phyloP scores from a whole-genome alignment of 352 stramenopile genomes.

The Halophytophthora polymorphica region DNA sequence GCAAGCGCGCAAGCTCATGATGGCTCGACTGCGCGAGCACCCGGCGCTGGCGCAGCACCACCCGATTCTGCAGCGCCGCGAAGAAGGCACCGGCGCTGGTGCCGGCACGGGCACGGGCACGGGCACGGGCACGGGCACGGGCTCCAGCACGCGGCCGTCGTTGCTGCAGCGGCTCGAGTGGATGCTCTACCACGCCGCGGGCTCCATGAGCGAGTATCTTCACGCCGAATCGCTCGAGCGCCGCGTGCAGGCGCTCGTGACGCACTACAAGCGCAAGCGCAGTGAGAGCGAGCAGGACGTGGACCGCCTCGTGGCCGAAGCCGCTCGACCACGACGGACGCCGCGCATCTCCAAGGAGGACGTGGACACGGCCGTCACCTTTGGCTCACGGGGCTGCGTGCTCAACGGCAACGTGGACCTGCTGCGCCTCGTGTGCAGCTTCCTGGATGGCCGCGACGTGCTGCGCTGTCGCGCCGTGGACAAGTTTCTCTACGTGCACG shows the following conservation, averaged over 20 bases:
- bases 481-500: constrained; percentile 46
- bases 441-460: constrained; percentile 47
- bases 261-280: constrained; percentile 47
- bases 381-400: constrained; percentile 23
- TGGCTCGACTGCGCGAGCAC: constrained; percentile 37
- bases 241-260: constrained; percentile 71
- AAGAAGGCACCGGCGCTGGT: constrained; percentile 10
- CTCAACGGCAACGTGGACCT: constrained; percentile 58
- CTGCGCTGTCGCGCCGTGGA: constrained; percentile 42
- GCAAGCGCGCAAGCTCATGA: constrained; percentile 47
- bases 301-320: constrained; percentile 7
- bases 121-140: not conserved
- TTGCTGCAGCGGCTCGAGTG: constrained; percentile 73
- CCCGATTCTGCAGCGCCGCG: constrained; percentile 17
- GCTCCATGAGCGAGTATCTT: constrained; percentile 63
- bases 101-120: too few relatives aligned
- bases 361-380: constrained; percentile 11
- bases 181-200: constrained; percentile 69
- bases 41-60: constrained; percentile 27
- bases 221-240: constrained; percentile 62
- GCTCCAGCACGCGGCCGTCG: constrained; percentile 26
- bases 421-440: constrained; percentile 51
- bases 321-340: constrained; percentile 12
- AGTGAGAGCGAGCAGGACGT: constrained; percentile 13
- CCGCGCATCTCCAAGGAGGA: constrained; percentile 18